phyloP scores from a whole-genome alignment of 2,329 filamentous ascomycete genomes.

The Colletotrichum orchidophilum region DNA sequence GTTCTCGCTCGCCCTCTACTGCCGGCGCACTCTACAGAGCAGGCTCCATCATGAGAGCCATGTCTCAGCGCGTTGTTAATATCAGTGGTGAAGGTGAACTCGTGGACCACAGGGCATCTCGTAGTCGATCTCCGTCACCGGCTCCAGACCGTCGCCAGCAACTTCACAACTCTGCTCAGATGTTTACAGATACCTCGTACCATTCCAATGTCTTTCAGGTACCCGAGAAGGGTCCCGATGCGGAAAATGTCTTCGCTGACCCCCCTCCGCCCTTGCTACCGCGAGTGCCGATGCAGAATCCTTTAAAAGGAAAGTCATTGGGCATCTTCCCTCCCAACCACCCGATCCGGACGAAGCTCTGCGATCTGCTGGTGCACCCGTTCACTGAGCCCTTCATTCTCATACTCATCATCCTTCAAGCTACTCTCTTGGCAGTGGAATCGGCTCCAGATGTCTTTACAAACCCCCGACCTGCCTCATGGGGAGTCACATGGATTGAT shows the following conservation, averaged over 20 bases:
- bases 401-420: slow-evolving; percentile 86
- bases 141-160: slow-evolving; percentile 63
- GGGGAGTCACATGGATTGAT: slow-evolving; percentile 77
- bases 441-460: slow-evolving; percentile 76
- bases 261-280: slow-evolving; percentile 43
- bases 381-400: slow-evolving; percentile 88
- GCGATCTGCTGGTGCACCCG: slow-evolving; percentile 86
- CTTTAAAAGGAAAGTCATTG: slow-evolving; percentile 85
- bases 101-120: slow-evolving; percentile 75
- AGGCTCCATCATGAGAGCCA: slow-evolving; percentile 80
- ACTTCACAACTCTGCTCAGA: slow-evolving; percentile 45
- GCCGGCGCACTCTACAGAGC: slow-evolving; percentile 74
- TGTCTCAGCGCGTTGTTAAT: slow-evolving; percentile 98
- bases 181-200: slow-evolving; percentile 58
- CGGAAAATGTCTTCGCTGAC: slow-evolving; percentile 43
- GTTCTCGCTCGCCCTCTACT: slow-evolving; percentile 71
- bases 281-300: slow-evolving; percentile 68
- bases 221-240: slow-evolving; percentile 55
- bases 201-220: slow-evolving; percentile 56
- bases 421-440: slow-evolving; percentile 87
- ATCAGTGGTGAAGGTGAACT: slow-evolving; percentile 92
- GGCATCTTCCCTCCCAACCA: slow-evolving; percentile 86
- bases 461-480: slow-evolving; percentile 67
- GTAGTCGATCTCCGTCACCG: slow-evolving; percentile 66
- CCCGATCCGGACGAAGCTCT: slow-evolving; percentile 76